These are phyloP conservation scores for Saturnispora kantuleensis DNA, from an alignment of 805 yeast species.

Conservation along the genomic window DNA sequence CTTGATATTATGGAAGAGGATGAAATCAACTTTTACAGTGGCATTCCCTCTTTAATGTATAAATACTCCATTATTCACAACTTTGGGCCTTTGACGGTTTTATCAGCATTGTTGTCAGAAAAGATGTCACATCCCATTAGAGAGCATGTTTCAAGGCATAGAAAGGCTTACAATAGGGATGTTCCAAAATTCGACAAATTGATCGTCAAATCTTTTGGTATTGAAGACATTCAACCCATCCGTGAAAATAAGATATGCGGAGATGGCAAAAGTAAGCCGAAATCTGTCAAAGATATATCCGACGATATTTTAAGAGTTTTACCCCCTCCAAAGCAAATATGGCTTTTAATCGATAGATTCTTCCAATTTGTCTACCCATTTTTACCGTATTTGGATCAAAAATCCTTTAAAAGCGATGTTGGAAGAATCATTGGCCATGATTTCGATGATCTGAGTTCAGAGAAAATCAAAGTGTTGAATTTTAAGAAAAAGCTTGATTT, in stretches of 20 bases:
- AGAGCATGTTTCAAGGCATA: constrained; percentile 21
- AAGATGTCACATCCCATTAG: constrained; percentile 28
- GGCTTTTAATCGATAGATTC: constrained; percentile 37
- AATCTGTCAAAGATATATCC: constrained; percentile 15
- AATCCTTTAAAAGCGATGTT: constrained; percentile 25
- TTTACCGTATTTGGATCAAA: constrained; percentile 37
- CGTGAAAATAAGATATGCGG: background rate
- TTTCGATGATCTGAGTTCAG: too few relatives aligned
- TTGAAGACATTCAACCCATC: constrained; percentile 29
- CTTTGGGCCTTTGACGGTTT: constrained; percentile 46
- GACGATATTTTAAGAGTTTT: constrained; percentile 28
- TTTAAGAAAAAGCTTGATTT: too few relatives aligned
- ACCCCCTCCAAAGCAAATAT: constrained; percentile 36
- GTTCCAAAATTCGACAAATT: constrained; percentile 21
- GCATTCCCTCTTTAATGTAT: constrained; percentile 33
- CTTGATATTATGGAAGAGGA: constrained; percentile 25
- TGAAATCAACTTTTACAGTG: constrained; percentile 32
- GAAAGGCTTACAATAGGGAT: constrained; percentile 9
- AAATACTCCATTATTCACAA: constrained; percentile 33
- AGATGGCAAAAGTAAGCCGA: background rate
- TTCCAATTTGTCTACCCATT: constrained; percentile 38
- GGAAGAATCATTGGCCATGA: constrained; percentile 28
- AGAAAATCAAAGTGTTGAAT: too few relatives aligned
- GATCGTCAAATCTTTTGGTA: constrained; percentile 29
- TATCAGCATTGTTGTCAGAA: constrained; percentile 40